Evolutionary conservation across 805 yeast species (phyloP).

Genomic region (Saccharomycopsis sp.): DNA sequence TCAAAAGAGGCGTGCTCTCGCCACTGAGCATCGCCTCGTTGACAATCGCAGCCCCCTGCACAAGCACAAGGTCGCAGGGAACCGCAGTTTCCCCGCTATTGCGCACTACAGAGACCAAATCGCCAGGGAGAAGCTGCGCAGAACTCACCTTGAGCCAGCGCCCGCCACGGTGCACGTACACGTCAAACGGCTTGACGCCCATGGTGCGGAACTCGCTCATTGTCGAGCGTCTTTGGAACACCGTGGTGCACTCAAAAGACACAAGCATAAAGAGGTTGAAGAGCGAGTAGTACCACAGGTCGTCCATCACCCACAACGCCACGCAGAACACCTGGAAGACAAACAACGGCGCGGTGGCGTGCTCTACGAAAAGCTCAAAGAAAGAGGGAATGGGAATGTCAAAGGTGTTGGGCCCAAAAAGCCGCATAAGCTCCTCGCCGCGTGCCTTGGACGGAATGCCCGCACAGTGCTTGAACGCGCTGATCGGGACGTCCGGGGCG

Average conservation of each 20-base stretch:
- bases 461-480: conserved; percentile 40
- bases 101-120: conserved; percentile 79
- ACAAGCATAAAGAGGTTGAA: conserved; percentile 89
- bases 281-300: conserved; percentile 91
- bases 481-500: conserved; percentile 43
- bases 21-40: conserved; percentile 99
- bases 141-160: conserved; percentile 69
- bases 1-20: conserved; percentile 93
- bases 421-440: conserved; percentile 38
- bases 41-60: conserved; percentile 90
- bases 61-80: conserved; percentile 84
- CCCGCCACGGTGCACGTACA: conserved; percentile 63
- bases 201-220: conserved; percentile 93
- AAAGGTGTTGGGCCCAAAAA: conserved; percentile 79
- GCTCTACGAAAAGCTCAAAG: conserved; percentile 85
- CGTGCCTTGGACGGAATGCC: conserved; percentile 28
- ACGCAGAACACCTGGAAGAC: conserved; percentile 96
- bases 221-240: conserved; percentile 90
- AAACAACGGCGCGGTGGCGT: conserved; percentile 96
- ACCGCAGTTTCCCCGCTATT: conserved; percentile 86
- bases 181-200: conserved; percentile 89
- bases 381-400: conserved; percentile 96
- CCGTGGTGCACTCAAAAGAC: conserved; percentile 89
- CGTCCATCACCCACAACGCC: conserved; percentile 93
- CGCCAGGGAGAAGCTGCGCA: conserved; percentile 82